Base-by-base conservation (phyloP, 306 rosid species). In the Vigna radiata region DNA sequence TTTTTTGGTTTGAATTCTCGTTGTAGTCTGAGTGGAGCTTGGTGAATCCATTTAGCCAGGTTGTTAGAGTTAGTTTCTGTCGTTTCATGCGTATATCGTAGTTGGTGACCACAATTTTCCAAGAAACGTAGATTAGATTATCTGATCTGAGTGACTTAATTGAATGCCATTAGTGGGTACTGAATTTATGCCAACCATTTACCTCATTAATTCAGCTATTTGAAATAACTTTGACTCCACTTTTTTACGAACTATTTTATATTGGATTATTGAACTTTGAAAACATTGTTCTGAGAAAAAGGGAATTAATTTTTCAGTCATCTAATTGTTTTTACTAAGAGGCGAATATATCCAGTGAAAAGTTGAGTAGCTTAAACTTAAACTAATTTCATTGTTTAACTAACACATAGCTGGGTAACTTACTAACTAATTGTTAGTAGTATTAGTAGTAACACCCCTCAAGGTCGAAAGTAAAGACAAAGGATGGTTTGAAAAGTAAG, bases 71-170 rank as follows among this genome's bases (percentile, higher is more conserved):
- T 21, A 56, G 11, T 56, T 56, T 56, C 23, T 13, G 6, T 33
- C 6, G 6, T 33, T 1, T 33, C 39, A 8, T 43, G 1, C 9
- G 10, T 58, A 16, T 46, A 56, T 33, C 52, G 47, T 69, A 31
- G 62, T 23, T 31, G 74, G 12, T 43, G 74, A 41, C 36, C 36
- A 54, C 2, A 36, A 48, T 49, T 37, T 37, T 63, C 23, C 72
- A 41, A 48, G 48, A 50, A 64, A 37, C 13, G 16, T 37, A 39
- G n/a, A 75, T 63, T 27, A 48, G 61, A 49, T 49, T 12, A 49
- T 31, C 8, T 25, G 1, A 16, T 29, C 29, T 70, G 29, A 50
- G 17, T 29, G 27, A 70, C 33, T 49, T 27, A 17, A 50, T n/a
- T 6, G 23, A 14, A 68, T 25, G 58, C 50, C 12, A 10, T 5